Conservation (phyloP, 768 basidiomycete genomes). For the Chlorophyllum brunneum region DNA sequence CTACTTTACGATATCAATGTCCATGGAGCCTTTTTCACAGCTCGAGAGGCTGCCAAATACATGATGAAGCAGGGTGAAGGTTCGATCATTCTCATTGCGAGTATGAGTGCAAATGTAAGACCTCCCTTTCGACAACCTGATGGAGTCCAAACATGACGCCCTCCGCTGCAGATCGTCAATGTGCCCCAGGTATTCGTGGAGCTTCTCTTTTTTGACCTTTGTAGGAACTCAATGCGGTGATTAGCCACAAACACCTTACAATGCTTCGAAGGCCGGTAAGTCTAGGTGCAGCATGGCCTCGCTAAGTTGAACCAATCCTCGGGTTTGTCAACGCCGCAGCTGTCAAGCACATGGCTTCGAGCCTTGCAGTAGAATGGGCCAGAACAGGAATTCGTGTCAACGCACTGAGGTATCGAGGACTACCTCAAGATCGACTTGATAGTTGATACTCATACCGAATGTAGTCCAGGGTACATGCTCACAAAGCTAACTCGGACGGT, state of each 20-base stretch:
- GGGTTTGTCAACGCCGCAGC: constrained; percentile 43
- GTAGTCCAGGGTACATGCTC: constrained; percentile 90
- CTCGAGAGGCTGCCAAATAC: constrained; percentile 86
- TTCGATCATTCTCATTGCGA: constrained; percentile 81
- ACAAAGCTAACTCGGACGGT: constrained; percentile 87
- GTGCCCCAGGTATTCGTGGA: constrained; percentile 64
- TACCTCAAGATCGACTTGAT: no score
- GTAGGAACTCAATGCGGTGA: neutral
- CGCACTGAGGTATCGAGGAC: constrained; percentile 51
- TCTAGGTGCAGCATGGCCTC: neutral
- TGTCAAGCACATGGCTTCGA: constrained; percentile 91
- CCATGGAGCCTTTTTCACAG: constrained; percentile 93
- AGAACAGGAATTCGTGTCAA: constrained; percentile 86
- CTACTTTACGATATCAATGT: constrained; percentile 90
- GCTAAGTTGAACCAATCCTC: neutral
- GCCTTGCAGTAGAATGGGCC: constrained; percentile 95
- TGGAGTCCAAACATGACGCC: neutral
- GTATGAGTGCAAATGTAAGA: constrained; percentile 84
- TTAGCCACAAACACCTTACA: constrained; percentile 90
- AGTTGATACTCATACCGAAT: neutral
- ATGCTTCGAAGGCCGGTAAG: constrained; percentile 88
- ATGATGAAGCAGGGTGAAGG: constrained; percentile 85
- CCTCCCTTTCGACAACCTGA: constrained; percentile 14
- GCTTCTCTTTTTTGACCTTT: neutral
- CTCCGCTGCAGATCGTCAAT: constrained; percentile 65